phyloP scores from a whole-genome alignment of 441 rosid genomes.

The Sinapis alba region DNA sequence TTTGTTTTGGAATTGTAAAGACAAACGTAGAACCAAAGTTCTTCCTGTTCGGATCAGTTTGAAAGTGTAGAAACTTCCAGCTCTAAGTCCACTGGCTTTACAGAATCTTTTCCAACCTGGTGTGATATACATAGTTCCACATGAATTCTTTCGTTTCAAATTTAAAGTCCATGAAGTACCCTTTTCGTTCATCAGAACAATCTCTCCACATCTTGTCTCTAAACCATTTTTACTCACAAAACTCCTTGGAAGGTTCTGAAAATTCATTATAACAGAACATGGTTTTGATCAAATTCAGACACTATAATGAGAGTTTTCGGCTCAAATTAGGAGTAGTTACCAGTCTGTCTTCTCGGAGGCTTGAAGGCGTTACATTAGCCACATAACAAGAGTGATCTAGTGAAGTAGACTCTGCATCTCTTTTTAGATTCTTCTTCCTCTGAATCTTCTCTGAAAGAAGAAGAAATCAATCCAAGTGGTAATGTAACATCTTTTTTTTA shows the following conservation, averaged over 20 bases:
- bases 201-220: background rate
- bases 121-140: background rate
- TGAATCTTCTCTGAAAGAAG: constrained; percentile 3
- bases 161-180: constrained; percentile 1
- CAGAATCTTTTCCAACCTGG: constrained; percentile 26
- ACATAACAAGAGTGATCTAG: constrained; percentile 20
- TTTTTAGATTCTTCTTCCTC: constrained; percentile 6
- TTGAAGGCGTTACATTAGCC: background rate
- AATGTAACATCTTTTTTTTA: no score
- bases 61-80: constrained; percentile 1
- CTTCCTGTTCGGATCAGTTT: constrained; percentile 16
- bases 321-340: constrained; percentile 10
- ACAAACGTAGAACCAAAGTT: constrained; percentile 12
- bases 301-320: background rate
- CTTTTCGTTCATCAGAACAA: constrained; percentile 14
- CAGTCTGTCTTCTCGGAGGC: constrained; percentile 10
- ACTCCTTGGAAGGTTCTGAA: background rate
- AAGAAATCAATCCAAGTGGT: background rate
- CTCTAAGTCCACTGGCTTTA: background rate
- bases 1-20: constrained; percentile 1
- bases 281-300: background rate
- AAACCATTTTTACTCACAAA: constrained; percentile 19
- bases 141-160: background rate
- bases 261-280: background rate
- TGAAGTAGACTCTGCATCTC: constrained; percentile 14